Base-by-base conservation (phyloP, 2,329 filamentous ascomycete genomes). In the Chrysosporium keratinophilum region DNA sequence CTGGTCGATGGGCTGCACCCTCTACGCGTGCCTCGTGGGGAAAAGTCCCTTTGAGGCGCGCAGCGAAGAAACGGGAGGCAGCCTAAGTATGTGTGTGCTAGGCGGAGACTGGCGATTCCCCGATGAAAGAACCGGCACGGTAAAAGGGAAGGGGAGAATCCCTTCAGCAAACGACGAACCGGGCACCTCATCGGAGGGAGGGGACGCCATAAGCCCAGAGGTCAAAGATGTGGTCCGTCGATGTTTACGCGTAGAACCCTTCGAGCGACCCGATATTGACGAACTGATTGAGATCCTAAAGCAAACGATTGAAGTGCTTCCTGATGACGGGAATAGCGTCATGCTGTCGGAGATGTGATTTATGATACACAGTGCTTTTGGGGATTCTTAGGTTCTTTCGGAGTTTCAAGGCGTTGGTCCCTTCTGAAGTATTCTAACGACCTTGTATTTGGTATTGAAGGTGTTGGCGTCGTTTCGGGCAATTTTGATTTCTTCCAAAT, bases 31-130 rank as follows among this genome's bases (percentile, higher is more conserved):
- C 65, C 78, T 98, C 9, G 88, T 97, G 28, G 93, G 93, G 60
- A 97, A 98, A 71, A 94, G 87, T 12, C 93, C 93, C 1, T 98
- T 98, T 64, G 93, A 98, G 75, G 87, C 90, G 67, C 84, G 93
- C 57, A 91, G 85, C 60, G 93, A 98, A 69, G 91, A 98, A 74
- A 97, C 93, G 0, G 93, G 93, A 59, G 93, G 93, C 43, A 93
- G 86, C 60, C 74, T 98, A 59, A 94, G 87, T 61, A 86, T 97
- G 61, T 97, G 91, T 67, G 87, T 97, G 15, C 74, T 95, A 14
- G 87, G 89, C 56, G 93, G 91, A 39, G 91, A 97, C 71, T 98
- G 93, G 91, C 79, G 89, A 50, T 98, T 97, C 70, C 93, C 93
- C 0, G 90, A 95, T 62, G 90, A 96, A 46, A 69, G 68, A 67